Evolutionary conservation across 805 yeast genomes (phyloP).

Genomic region (Vanderwaltozyma polyspora): DNA sequence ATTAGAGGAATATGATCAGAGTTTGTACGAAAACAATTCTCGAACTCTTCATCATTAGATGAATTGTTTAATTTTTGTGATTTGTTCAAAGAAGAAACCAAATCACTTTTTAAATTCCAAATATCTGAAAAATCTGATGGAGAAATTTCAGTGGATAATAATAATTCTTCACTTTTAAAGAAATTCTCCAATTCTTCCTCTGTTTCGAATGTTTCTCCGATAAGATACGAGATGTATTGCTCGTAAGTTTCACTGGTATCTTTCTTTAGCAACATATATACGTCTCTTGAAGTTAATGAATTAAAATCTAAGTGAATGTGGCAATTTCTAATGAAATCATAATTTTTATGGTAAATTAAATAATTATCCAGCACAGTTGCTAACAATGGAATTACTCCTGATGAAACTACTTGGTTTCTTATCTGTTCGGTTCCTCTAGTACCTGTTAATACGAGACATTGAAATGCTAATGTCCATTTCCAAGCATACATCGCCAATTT

Average conservation of each 20-base stretch:
- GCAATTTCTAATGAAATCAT: constrained; percentile 19
- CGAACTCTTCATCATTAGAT: not conserved
- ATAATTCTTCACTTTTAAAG: constrained; percentile 6
- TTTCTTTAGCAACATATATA: constrained; percentile 10
- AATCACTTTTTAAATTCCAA: constrained; percentile 13
- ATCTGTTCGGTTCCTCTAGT: constrained; percentile 86
- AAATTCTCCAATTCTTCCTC: constrained; percentile 4
- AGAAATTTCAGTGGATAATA: constrained; percentile 7
- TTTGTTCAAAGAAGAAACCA: not conserved
- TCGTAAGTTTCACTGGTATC: constrained; percentile 12
- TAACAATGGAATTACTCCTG: constrained; percentile 82
- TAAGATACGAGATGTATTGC: constrained; percentile 3
- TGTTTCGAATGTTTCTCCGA: constrained; percentile 3
- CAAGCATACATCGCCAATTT: constrained; percentile 58
- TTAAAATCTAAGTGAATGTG: constrained; percentile 10
- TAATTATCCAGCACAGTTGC: constrained; percentile 90
- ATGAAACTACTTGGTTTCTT: constrained; percentile 75
- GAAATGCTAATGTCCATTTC: constrained; percentile 96
- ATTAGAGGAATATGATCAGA: constrained; percentile 17
- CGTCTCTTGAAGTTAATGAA: constrained; percentile 8
- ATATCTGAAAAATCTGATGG: constrained; percentile 19
- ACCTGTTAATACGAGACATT: constrained; percentile 82
- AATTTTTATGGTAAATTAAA: constrained; percentile 32
- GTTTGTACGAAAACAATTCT: constrained; percentile 8
- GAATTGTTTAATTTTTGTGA: too few relatives aligned